A percentile compares a stretch with the other conserved stretches of the same genome.
These are phyloP conservation scores for Diaporthe australafricana DNA, from an alignment of 2,329 filamentous ascomycete genomes.

Conservation along the genomic window DNA sequence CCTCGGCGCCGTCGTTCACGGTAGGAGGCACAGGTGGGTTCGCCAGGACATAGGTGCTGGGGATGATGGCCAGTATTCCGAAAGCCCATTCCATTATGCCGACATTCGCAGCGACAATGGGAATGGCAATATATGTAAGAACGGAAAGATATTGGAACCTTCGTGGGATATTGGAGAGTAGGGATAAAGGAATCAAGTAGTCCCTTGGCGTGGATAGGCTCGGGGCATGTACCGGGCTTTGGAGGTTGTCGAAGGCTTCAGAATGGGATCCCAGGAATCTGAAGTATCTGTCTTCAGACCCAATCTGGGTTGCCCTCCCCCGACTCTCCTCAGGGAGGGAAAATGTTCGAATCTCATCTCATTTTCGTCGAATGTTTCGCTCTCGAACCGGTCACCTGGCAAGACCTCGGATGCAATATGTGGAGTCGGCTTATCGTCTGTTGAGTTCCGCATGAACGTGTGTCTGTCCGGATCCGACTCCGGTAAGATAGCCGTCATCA, in stretches of 20 bases:
- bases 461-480: conserved; percentile 20
- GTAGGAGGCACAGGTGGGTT: neutral
- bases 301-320: too few species aligned
- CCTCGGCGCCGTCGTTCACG: neutral
- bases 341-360: too few species aligned
- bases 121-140: neutral
- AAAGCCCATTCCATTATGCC: neutral
- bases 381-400: too few species aligned
- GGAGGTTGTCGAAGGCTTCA: neutral
- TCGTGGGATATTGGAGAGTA: neutral
- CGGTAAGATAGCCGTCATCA: conserved; percentile 53
- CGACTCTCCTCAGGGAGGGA: too few species aligned
- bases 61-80: neutral
- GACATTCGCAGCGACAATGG: neutral
- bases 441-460: conserved; percentile 17
- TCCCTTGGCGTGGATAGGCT: neutral
- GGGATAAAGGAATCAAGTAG: neutral
- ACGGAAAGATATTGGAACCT: neutral
- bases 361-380: too few species aligned
- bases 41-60: neutral
- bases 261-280: neutral
- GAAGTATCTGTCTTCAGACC: too few species aligned
- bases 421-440: conserved; percentile 18
- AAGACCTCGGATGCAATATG: too few species aligned
- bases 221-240: neutral